These are phyloP conservation scores for Eucalyptus virginea DNA, from an alignment of 345 rosid genomes.

Conservation along the genomic window DNA sequence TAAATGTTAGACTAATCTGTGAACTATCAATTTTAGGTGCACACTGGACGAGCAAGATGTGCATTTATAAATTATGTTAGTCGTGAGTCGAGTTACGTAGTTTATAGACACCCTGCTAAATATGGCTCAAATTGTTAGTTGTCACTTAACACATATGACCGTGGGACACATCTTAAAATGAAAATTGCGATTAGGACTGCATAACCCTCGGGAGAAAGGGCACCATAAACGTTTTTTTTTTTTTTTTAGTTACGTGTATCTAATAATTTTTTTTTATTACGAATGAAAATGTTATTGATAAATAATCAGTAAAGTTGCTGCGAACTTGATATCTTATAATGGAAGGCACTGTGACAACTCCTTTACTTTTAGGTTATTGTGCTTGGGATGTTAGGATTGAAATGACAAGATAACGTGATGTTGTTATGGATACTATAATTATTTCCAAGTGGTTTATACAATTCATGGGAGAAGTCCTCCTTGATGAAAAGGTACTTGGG, in stretches of 20 bases:
- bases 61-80: background rate
- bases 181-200: background rate
- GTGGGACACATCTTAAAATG: background rate
- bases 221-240: background rate
- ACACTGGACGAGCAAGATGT: background rate
- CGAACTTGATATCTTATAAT: background rate
- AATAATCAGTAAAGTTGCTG: background rate
- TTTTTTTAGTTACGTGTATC: background rate
- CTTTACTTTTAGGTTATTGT: background rate
- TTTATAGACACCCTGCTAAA: background rate
- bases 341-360: background rate
- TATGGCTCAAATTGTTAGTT: background rate
- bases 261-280: background rate
- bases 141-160: background rate
- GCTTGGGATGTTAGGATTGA: background rate
- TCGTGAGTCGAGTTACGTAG: background rate
- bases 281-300: background rate
- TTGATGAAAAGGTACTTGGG: background rate
- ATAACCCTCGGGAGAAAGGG: background rate
- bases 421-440: background rate
- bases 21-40: background rate
- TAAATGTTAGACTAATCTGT: background rate
- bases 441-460: background rate
- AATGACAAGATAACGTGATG: rapidly evolving
- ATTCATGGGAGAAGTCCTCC: background rate